These are phyloP conservation scores for Lathyrus oleraceus DNA, from an alignment of 306 rosid species.

Conservation along the genomic window DNA sequence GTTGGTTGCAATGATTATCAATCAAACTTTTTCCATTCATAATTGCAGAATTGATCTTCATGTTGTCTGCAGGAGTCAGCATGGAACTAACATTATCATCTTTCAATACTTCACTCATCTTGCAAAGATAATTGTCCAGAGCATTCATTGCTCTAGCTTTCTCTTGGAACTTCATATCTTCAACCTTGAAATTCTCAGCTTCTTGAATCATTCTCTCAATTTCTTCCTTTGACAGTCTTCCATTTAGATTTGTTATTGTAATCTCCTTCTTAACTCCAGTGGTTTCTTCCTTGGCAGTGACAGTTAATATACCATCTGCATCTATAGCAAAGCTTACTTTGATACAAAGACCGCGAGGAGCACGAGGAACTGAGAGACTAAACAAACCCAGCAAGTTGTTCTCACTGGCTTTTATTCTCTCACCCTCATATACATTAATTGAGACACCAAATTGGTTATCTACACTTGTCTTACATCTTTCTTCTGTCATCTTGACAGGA, in stretches of 20 bases:
- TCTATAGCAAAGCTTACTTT: constrained; percentile 9
- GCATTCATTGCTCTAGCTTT: neutral
- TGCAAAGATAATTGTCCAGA: neutral
- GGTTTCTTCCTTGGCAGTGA: neutral
- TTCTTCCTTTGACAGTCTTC: neutral
- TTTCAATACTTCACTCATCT: neutral
- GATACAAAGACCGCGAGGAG: neutral
- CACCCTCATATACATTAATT: neutral
- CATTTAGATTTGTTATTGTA: neutral
- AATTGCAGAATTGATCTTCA: neutral
- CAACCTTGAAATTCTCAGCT: neutral
- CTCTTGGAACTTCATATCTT: neutral
- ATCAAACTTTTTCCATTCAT: neutral
- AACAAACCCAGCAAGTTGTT: constrained; percentile 1
- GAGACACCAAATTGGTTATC: neutral
- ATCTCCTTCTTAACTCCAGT: neutral
- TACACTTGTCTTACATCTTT: neutral
- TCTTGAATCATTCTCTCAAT: neutral
- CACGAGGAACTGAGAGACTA: neutral
- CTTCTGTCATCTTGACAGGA: neutral
- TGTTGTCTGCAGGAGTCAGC: neutral
- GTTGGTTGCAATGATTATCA: neutral
- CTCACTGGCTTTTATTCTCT: neutral
- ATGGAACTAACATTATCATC: neutral
- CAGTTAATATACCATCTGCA: neutral